Base-by-base conservation (phyloP, 768 basidiomycete species). In the Tulasnella sp. region DNA sequence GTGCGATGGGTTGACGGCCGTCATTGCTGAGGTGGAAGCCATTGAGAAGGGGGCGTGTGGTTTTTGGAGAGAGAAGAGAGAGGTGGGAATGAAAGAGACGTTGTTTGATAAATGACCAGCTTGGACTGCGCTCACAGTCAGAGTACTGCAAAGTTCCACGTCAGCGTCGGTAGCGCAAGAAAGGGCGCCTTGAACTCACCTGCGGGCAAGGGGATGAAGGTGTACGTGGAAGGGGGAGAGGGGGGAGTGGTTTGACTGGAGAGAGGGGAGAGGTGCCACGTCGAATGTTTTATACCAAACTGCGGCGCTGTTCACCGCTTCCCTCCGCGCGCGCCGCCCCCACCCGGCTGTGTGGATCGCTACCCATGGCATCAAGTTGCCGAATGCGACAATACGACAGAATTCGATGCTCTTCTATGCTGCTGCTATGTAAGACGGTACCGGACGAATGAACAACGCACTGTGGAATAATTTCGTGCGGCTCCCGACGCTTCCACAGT, bases 1-100 rank as follows among this genome's bases (percentile, higher is more conserved):
- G 64, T n/a, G 29, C 17, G 34, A 31, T 45, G 74, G 68, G 77
- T 70, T 45, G 67, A 71, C 25, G 68, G 75, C 75, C 38, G 75
- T 42, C 68, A 70, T 70, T 70, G 34, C 64, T 67, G 68, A 42
- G 39, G 68, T 70, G 68, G 68, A 70, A 17, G 68, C 68, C 68
- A 70, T 70, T 70, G 25, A 34, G 36, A 36, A n/a, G 68, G 39
- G 39, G 22, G 39, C 17, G 68, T 38, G 68, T 37, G 68, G 39
- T 37, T 70, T 37, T 37, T 70, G 9, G 68, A 69, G n/a, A 45
- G 45, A 45, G 36, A 38, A 45, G 45, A 45, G 36, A 38, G 68
- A 70, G 39, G 29, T 58, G 54, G 54, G 54, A 58, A 58, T 14
- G 54, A 58, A 42, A 58, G 54, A 58, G 22, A 58, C 54, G 54